phyloP scores from a whole-genome alignment of 169 alveolate genomes.

The Plasmodium inui region DNA sequence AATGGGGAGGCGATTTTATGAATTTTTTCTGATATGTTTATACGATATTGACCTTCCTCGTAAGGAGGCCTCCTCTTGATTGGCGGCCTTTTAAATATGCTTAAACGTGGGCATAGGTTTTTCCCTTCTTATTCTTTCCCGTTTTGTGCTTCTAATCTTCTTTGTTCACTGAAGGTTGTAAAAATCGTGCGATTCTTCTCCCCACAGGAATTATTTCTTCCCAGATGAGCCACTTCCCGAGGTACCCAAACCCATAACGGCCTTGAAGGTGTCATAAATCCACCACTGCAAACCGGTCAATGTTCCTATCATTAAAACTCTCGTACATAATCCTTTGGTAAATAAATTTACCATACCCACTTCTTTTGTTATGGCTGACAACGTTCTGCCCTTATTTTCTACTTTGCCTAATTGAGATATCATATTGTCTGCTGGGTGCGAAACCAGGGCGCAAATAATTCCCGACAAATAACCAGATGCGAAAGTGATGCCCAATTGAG shows the following conservation, averaged over 20 bases:
- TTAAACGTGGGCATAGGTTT: not conserved
- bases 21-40: not conserved
- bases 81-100: not conserved
- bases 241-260: conserved; percentile 86
- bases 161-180: not conserved
- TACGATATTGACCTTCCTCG: not conserved
- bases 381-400: conserved; percentile 87
- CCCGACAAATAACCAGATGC: conserved; percentile 97
- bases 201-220: conserved; percentile 27
- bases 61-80: not conserved
- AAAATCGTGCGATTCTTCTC: not conserved
- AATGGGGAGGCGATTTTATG: not conserved
- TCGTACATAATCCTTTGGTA: conserved; percentile 93
- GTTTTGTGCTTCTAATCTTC: not conserved
- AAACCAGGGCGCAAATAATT: conserved; percentile 95
- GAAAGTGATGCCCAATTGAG: conserved; percentile 94
- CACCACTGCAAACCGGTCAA: conserved; percentile 99
- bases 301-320: conserved; percentile 98
- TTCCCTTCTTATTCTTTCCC: not conserved
- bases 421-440: conserved; percentile 98
- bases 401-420: conserved; percentile 95
- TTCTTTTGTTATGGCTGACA: conserved; percentile 78
- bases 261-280: conserved; percentile 97
- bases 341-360: conserved; percentile 85
- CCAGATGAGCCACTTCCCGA: conserved; percentile 80